Conservation (phyloP, 257 asterid species). For the Mitragyna speciosa region DNA sequence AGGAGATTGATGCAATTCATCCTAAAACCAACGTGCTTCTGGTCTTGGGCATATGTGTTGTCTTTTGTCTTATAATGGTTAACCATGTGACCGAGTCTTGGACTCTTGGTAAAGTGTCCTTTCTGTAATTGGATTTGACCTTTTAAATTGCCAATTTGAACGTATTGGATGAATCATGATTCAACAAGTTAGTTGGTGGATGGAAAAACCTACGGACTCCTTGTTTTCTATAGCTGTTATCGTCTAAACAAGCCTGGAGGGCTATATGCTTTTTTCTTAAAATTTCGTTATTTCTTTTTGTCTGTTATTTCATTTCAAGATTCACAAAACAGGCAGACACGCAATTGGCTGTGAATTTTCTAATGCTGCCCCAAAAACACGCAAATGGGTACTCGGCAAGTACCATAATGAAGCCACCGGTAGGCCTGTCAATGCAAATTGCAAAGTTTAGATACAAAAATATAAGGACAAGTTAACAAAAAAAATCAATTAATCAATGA, state of each 20-base stretch:
- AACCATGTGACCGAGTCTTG: conserved; percentile 24
- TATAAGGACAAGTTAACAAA: too few species aligned
- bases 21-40: not conserved
- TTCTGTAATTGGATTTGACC: not conserved
- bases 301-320: not conserved
- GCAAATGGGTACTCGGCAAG: not conserved
- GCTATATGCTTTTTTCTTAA: not conserved
- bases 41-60: not conserved
- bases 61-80: conserved; percentile 1
- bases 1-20: not conserved
- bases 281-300: not conserved
- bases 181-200: not conserved
- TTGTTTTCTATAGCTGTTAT: not conserved
- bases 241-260: not conserved
- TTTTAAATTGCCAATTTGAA: not conserved
- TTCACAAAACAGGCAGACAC: not conserved
- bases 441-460: too few species aligned
- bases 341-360: not conserved
- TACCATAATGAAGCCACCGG: too few species aligned
- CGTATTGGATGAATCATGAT: not conserved
- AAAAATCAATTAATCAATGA: too few species aligned
- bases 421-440: too few species aligned
- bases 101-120: conserved; percentile 8
- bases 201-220: not conserved
- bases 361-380: not conserved